Percentiles rank a stretch among this genome's conserved stretches.
phyloP scores from a whole-genome alignment of 1,284 basidiomycete genomes.

The Melampsora occidentalis region DNA sequence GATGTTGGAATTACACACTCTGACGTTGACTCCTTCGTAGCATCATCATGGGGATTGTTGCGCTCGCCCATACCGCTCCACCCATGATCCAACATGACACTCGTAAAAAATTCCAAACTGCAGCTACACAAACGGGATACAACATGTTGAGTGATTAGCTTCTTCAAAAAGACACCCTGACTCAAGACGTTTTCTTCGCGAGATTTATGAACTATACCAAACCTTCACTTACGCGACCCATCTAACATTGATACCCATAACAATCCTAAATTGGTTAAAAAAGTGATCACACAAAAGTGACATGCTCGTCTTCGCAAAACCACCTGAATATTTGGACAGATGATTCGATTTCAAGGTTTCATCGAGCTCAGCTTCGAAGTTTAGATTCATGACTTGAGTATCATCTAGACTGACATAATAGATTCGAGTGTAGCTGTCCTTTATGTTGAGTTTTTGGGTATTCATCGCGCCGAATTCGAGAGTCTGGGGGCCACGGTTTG shows the following conservation, averaged over 20 bases:
- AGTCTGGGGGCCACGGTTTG: too few species aligned
- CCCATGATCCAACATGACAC: conserved; percentile 33
- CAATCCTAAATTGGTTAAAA: not conserved
- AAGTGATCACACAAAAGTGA: conserved; percentile 41
- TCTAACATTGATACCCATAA: conserved; percentile 34
- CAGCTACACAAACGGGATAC: conserved; percentile 2
- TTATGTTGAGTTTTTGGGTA: not conserved
- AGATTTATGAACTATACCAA: not conserved
- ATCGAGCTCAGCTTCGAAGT: not conserved
- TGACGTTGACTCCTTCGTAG: conserved; percentile 28
- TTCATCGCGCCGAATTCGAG: too few species aligned
- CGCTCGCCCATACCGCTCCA: conserved; percentile 34
- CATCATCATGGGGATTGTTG: conserved; percentile 37
- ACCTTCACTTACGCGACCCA: conserved; percentile 29
- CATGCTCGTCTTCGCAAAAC: conserved; percentile 26
- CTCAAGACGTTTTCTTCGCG: not conserved
- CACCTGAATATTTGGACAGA: not conserved
- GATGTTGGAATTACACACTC: not conserved
- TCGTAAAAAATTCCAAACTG: conserved; percentile 32
- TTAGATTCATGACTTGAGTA: not conserved
- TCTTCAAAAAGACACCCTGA: too few species aligned
- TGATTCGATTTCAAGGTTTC: not conserved
- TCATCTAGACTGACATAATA: conserved; percentile 13
- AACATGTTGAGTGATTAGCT: not conserved
- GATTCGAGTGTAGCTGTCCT: conserved; percentile 26